Evolutionary conservation across 345 rosid species (phyloP).

Genomic region (Geranium rotundifolium): DNA sequence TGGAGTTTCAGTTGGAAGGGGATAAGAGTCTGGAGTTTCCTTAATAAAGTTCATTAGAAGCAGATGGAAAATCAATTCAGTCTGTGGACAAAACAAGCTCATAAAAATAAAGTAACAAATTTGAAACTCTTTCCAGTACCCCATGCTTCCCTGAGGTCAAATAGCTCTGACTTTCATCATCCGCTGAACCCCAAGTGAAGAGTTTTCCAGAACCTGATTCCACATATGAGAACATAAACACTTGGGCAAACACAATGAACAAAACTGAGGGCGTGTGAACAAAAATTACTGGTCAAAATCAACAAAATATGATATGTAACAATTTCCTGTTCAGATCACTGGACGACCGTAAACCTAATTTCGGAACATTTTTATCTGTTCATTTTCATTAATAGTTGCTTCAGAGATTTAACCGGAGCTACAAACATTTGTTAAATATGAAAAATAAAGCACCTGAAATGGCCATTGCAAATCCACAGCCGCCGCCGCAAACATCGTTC

Average conservation of each 20-base stretch:
- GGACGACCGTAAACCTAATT: neutral
- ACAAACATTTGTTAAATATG: too few relatives aligned
- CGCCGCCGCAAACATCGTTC: slow-evolving; percentile 70
- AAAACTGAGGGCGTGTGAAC: neutral
- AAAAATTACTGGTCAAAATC: neutral
- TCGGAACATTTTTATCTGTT: neutral
- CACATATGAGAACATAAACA: neutral
- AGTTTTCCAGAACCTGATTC: slow-evolving; percentile 56
- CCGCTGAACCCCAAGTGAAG: slow-evolving; percentile 70
- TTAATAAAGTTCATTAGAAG: slow-evolving; percentile 18
- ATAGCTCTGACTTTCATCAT: slow-evolving; percentile 68
- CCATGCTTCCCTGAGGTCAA: slow-evolving; percentile 71
- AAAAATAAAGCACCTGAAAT: slow-evolving; percentile 62
- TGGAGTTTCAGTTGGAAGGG: slow-evolving; percentile 53
- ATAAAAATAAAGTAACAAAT: slow-evolving; percentile 6
- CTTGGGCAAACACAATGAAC: neutral
- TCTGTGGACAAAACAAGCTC: neutral
- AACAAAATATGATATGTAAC: neutral
- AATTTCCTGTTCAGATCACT: neutral
- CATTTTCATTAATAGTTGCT: neutral
- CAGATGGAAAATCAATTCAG: slow-evolving; percentile 19
- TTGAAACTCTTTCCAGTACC: slow-evolving; percentile 33
- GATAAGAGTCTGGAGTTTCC: slow-evolving; percentile 68
- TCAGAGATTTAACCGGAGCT: neutral
- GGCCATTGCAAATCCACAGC: slow-evolving; percentile 84